Evolutionary conservation across 768 basidiomycete genomes (phyloP).

Genomic region (Coprinopsis strossmayeri): DNA sequence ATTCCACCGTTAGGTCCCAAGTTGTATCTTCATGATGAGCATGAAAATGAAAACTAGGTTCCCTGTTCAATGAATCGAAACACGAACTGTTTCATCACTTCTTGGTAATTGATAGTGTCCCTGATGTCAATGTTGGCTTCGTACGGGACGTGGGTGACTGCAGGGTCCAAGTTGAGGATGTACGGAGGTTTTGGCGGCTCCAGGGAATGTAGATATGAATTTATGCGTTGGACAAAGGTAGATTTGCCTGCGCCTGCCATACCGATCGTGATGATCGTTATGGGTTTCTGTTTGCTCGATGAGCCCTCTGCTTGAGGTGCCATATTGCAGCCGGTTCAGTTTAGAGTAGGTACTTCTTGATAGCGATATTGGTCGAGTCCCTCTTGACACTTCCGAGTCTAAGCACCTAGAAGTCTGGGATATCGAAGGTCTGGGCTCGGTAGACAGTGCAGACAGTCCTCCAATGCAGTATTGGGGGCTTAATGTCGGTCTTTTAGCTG

Average conservation of each 20-base stretch:
- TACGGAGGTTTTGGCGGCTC: conserved; percentile 73
- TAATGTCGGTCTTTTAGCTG: too few species aligned
- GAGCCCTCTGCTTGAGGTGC: background rate
- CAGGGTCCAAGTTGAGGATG: conserved; percentile 96
- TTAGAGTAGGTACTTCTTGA: too few species aligned
- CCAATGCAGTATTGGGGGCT: too few species aligned
- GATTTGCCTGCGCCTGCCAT: conserved; percentile 99
- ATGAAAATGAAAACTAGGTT: too few species aligned
- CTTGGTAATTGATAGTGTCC: conserved; percentile 94
- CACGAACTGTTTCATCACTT: conserved; percentile 99
- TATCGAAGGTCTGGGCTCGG: too few species aligned
- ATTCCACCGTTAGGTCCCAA: conserved; percentile 98
- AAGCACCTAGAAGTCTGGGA: too few species aligned
- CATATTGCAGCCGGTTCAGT: too few species aligned
- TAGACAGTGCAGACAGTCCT: too few species aligned
- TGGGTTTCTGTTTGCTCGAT: conserved; percentile 44
- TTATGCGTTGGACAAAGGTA: conserved; percentile 92
- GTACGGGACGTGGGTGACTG: conserved; percentile 86
- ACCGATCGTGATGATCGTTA: conserved; percentile 85
- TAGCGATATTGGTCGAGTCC: too few species aligned
- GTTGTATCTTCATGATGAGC: conserved; percentile 50
- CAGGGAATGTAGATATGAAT: conserved; percentile 78
- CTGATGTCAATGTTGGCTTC: conserved; percentile 97
- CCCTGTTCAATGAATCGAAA: conserved; percentile 1
- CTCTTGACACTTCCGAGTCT: too few species aligned